Conservation (phyloP, 2,329 filamentous ascomycete species). For the Raffaelea albimanens region DNA sequence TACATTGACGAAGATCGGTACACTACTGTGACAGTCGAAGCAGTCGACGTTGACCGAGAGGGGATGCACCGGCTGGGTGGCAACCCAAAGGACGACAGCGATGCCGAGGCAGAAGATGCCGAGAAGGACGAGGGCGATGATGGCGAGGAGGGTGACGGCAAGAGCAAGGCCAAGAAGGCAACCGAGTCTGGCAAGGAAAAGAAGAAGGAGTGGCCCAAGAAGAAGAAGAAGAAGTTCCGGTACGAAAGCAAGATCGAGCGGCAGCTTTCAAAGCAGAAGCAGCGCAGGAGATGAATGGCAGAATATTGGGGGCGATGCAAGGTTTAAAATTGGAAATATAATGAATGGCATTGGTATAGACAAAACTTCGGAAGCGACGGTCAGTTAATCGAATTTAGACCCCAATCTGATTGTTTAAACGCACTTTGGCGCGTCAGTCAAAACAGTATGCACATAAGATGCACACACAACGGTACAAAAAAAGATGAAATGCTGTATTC, state of each 20-base stretch:
- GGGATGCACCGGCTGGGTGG: constrained; percentile 50
- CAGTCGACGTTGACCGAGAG: constrained; percentile 69
- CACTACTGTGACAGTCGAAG: constrained; percentile 89
- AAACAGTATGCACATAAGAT: no score
- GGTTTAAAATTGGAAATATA: no score
- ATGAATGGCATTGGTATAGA: no score
- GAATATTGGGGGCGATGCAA: no score
- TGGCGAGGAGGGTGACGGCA: constrained; percentile 22
- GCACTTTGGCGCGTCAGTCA: no score
- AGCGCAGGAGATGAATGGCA: constrained; percentile 43
- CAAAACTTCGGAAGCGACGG: no score
- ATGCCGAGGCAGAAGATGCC: constrained; percentile 22
- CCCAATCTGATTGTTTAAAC: no score
- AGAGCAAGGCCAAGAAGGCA: constrained; percentile 23
- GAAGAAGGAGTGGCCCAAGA: constrained; percentile 40
- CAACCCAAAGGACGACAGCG: constrained; percentile 8
- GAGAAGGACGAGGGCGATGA: constrained; percentile 21
- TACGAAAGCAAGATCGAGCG: constrained; percentile 87
- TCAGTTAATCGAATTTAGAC: no score
- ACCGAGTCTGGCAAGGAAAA: constrained; percentile 17
- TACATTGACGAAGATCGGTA: constrained; percentile 95
- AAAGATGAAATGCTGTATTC: constrained; percentile 9
- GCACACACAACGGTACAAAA: not conserved
- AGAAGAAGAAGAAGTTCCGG: constrained; percentile 84
- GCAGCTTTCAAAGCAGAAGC: constrained; percentile 61